A percentile compares a stretch with the other conserved stretches of the same genome.
Conservation (phyloP, 2,329 filamentous ascomycete genomes). For the Colletotrichum sp. region DNA sequence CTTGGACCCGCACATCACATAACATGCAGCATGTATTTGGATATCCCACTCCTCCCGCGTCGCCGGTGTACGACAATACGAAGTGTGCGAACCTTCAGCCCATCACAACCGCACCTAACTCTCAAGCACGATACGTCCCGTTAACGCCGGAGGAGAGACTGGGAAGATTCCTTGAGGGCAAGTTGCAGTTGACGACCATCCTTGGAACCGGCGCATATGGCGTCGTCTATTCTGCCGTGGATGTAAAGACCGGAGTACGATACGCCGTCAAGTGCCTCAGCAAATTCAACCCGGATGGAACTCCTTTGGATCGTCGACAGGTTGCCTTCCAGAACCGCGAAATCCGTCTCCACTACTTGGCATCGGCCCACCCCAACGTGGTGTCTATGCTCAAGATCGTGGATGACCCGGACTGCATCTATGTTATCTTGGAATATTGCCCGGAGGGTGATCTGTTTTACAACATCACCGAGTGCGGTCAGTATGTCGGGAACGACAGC, state of each 20-base stretch:
- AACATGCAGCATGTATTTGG: slow-evolving; percentile 67
- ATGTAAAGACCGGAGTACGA: slow-evolving; percentile 78
- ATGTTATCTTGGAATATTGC: slow-evolving; percentile 96
- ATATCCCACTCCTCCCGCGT: slow-evolving; percentile 64
- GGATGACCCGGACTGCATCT: slow-evolving; percentile 90
- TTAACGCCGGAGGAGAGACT: slow-evolving; percentile 82
- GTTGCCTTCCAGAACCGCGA: slow-evolving; percentile 90
- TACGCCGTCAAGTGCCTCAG: slow-evolving; percentile 98
- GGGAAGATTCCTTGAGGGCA: slow-evolving; percentile 81
- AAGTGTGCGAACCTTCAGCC: slow-evolving; percentile 48
- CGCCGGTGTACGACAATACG: slow-evolving; percentile 56
- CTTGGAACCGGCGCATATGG: slow-evolving; percentile 95
- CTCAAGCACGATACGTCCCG: slow-evolving; percentile 56
- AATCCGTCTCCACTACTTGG: slow-evolving; percentile 88
- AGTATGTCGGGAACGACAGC: slow-evolving; percentile 91
- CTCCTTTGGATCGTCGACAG: slow-evolving; percentile 81
- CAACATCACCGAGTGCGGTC: slow-evolving; percentile 94
- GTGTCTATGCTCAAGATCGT: slow-evolving; percentile 94
- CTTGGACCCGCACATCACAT: slow-evolving; percentile 37
- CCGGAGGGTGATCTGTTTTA: slow-evolving; percentile 96
- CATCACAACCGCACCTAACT: slow-evolving; percentile 38
- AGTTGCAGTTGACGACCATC: slow-evolving; percentile 82
- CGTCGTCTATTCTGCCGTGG: slow-evolving; percentile 89
- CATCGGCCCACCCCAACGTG: slow-evolving; percentile 89
- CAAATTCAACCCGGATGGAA: slow-evolving; percentile 78